These are phyloP conservation scores for Apiospora kogelbergensis DNA, from an alignment of 2,329 filamentous ascomycete species.

Conservation along the genomic window DNA sequence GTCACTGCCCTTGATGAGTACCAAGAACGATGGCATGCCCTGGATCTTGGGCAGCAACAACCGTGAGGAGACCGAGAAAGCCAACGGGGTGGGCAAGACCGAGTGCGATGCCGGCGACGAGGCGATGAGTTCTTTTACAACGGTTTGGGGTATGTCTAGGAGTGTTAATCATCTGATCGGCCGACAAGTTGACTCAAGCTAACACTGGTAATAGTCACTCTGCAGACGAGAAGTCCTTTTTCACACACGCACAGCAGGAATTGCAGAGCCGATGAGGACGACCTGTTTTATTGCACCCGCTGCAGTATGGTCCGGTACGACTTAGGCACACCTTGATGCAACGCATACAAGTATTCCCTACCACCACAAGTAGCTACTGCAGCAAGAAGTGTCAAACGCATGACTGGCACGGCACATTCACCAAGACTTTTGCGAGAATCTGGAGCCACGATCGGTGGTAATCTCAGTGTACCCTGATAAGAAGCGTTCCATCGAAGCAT, in stretches of 20 bases:
- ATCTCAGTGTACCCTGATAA: background rate
- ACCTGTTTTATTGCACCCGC: slow-evolving; percentile 15
- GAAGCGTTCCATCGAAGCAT: background rate
- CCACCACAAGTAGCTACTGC: slow-evolving; percentile 19
- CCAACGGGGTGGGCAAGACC: background rate
- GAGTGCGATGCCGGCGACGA: slow-evolving; percentile 18
- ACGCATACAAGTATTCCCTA: slow-evolving; percentile 13
- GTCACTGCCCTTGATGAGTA: slow-evolving; percentile 22
- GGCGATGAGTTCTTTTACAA: slow-evolving; percentile 23
- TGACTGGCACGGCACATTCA: slow-evolving; percentile 18
- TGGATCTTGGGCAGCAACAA: slow-evolving; percentile 22
- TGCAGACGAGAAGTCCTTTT: slow-evolving; percentile 16
- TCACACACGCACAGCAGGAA: slow-evolving; percentile 18
- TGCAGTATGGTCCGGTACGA: slow-evolving; percentile 2
- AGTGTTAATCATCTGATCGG: background rate
- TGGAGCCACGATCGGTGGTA: slow-evolving; percentile 17
- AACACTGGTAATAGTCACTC: slow-evolving; percentile 18
- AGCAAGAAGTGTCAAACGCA: slow-evolving; percentile 16
- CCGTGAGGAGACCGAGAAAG: background rate
- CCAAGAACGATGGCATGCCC: slow-evolving; percentile 22
- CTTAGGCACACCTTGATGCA: background rate
- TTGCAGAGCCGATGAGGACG: slow-evolving; percentile 13
- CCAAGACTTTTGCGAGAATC: slow-evolving; percentile 16
- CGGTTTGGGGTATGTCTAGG: slow-evolving; percentile 22
- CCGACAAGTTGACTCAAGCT: background rate